Conservation (phyloP, 2,329 filamentous ascomycete species). For the Eutypella sp. region DNA sequence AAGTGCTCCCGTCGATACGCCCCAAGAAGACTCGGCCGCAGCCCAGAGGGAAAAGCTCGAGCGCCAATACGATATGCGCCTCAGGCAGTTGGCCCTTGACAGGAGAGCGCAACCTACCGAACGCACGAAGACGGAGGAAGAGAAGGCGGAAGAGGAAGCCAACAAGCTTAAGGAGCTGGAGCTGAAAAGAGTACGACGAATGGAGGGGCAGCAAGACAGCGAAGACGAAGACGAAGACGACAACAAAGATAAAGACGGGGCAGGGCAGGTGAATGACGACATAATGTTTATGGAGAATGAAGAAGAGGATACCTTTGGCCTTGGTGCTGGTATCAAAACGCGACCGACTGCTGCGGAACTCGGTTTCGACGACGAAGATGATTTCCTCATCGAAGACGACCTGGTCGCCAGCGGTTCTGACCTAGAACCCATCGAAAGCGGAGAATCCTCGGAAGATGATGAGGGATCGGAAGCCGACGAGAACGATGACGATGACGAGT, state of each 20-base stretch:
- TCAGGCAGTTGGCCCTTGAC: slow-evolving; percentile 80
- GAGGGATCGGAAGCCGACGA: slow-evolving; percentile 36
- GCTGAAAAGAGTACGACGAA: slow-evolving; percentile 73
- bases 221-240: slow-evolving; percentile 33
- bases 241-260: slow-evolving; percentile 26
- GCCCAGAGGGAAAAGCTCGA: slow-evolving; percentile 67
- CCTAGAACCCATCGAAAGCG: slow-evolving; percentile 51
- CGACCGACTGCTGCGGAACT: slow-evolving; percentile 56
- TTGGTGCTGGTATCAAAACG: slow-evolving; percentile 54
- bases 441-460: slow-evolving; percentile 48
- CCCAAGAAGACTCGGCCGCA: slow-evolving; percentile 33
- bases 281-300: slow-evolving; percentile 32
- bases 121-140: slow-evolving; percentile 86
- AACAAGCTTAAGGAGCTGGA: slow-evolving; percentile 75
- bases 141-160: slow-evolving; percentile 73
- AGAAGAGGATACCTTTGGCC: slow-evolving; percentile 53
- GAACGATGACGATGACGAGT: slow-evolving; percentile 63
- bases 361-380: slow-evolving; percentile 87
- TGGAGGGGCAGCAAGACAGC: slow-evolving; percentile 67
- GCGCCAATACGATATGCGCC: slow-evolving; percentile 79
- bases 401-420: slow-evolving; percentile 78
- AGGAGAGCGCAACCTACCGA: slow-evolving; percentile 80
- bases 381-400: slow-evolving; percentile 86
- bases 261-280: slow-evolving; percentile 13
- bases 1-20: slow-evolving; percentile 21